phyloP scores from a whole-genome alignment of 2,329 filamentous ascomycete species.

The Monosporascus cannonballus region DNA sequence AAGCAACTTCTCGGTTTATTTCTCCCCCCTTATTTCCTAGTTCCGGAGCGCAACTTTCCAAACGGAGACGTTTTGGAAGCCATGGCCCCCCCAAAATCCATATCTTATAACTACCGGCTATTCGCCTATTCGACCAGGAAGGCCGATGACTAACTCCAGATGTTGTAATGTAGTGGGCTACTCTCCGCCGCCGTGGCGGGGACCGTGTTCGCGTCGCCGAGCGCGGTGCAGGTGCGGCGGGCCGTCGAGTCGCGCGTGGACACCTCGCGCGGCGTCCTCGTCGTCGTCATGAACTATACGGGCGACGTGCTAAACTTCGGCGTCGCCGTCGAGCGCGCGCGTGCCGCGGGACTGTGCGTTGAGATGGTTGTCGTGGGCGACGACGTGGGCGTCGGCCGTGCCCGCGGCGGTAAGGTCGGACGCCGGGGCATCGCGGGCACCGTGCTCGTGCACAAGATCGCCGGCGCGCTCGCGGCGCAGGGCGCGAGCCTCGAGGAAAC shows the following conservation, averaged over 20 bases:
- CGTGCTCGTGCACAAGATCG: conserved; percentile 85
- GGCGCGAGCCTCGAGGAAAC: conserved; percentile 66
- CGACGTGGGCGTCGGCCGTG: conserved; percentile 81
- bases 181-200: conserved; percentile 79
- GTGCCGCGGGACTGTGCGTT: conserved; percentile 67
- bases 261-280: conserved; percentile 66
- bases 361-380: conserved; percentile 92
- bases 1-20: no score
- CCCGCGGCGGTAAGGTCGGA: conserved; percentile 83
- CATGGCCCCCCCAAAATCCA: no score
- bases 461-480: conserved; percentile 72
- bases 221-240: conserved; percentile 73
- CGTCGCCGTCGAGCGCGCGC: conserved; percentile 87
- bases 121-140: no score
- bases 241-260: conserved; percentile 71
- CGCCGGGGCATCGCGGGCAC: conserved; percentile 86
- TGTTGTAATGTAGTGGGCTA: conserved; percentile 43
- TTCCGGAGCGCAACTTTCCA: no score
- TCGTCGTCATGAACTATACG: conserved; percentile 96
- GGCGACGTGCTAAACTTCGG: conserved; percentile 89
- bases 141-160: no score
- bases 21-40: no score
- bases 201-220: conserved; percentile 79
- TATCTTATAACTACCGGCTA: no score
- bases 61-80: no score